Conservation (phyloP, 257 asterid species). For the Solanum tarijense region DNA sequence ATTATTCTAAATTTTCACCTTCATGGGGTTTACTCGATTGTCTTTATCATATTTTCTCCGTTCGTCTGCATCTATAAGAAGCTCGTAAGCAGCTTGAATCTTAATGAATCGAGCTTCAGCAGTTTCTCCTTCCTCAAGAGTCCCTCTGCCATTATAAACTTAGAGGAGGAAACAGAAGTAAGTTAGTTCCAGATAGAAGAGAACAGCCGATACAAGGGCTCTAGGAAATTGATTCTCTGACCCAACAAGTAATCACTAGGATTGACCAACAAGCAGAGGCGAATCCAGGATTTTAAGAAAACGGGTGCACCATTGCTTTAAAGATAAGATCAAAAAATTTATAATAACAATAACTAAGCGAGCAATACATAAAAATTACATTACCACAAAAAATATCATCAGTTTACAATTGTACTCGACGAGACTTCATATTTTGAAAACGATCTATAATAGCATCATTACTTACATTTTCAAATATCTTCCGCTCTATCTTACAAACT, state of each 20-base stretch:
- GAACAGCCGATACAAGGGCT: neutral
- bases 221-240: neutral
- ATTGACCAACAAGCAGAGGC: too few species aligned
- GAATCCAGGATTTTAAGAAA: too few species aligned
- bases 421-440: too few species aligned
- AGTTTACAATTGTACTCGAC: too few species aligned
- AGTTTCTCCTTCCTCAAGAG: conserved; percentile 92
- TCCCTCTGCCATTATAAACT: conserved; percentile 93
- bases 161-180: conserved; percentile 11
- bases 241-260: neutral
- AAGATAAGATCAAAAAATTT: too few species aligned
- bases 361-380: too few species aligned
- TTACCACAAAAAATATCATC: too few species aligned
- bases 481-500: too few species aligned
- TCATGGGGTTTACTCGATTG: conserved; percentile 80
- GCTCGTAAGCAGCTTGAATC: conserved; percentile 96
- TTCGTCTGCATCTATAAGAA: conserved; percentile 69
- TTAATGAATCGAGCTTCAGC: conserved; percentile 93
- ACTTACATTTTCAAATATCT: too few species aligned
- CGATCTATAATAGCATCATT: too few species aligned
- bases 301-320: too few species aligned
- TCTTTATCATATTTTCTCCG: conserved; percentile 65
- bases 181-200: conserved; percentile 13
- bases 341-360: too few species aligned
- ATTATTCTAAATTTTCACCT: conserved; percentile 32